These are phyloP conservation scores for Allium fistulosum DNA, from an alignment of 106 monocot species.

Conservation along the genomic window DNA sequence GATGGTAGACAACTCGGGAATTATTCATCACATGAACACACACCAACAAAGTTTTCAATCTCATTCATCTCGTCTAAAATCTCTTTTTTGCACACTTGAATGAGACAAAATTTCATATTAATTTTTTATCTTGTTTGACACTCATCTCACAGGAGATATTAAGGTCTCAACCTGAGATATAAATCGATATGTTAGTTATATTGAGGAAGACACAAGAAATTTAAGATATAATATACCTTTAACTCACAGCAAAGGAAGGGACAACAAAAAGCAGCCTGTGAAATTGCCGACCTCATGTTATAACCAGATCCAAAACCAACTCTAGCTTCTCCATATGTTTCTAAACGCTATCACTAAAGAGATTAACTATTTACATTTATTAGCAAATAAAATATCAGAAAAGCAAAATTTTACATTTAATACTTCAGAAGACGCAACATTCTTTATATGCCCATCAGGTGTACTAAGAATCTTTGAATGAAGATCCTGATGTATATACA, in stretches of 20 bases:
- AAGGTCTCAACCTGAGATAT: too few species aligned
- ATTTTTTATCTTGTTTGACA: too few species aligned
- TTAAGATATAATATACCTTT: conserved; percentile 36
- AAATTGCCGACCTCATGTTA: conserved; percentile 61
- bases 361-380: conserved; percentile 4
- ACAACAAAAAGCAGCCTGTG: conserved; percentile 58
- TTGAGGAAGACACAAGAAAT: not conserved
- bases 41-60: too few species aligned
- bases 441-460: conserved; percentile 47
- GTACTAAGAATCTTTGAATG: conserved; percentile 37
- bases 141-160: too few species aligned
- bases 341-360: conserved; percentile 41
- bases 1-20: too few species aligned
- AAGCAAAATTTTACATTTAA: conserved; percentile 32
- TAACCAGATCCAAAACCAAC: conserved; percentile 80
- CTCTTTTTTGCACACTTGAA: too few species aligned
- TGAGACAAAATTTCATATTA: too few species aligned
- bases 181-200: too few species aligned
- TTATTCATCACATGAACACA: too few species aligned
- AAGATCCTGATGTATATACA: conserved; percentile 32
- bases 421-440: conserved; percentile 39
- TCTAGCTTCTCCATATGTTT: conserved; percentile 51
- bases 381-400: conserved; percentile 2
- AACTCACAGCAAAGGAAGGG: conserved; percentile 41
- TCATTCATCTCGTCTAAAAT: too few species aligned